Evolutionary conservation across 2,329 filamentous ascomycete genomes (phyloP).

Genomic region (Fusarium sp.): DNA sequence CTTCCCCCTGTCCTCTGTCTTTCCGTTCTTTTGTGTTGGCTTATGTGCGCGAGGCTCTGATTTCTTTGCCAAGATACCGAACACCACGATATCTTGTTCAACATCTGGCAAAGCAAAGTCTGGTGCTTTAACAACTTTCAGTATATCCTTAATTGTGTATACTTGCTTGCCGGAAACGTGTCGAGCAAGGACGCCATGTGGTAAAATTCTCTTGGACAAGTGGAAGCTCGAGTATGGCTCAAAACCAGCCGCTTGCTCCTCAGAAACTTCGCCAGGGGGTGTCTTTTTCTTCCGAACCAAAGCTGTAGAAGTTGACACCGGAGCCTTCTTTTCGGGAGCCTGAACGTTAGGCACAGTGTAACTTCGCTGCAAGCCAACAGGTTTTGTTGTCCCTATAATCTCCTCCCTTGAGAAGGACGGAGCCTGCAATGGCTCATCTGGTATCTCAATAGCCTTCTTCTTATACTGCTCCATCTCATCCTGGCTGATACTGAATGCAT

Average conservation of each 20-base stretch:
- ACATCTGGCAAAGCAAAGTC: constrained; percentile 82
- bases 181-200: constrained; percentile 80
- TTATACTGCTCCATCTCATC: constrained; percentile 69
- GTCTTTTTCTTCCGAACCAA: constrained; percentile 24
- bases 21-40: constrained; percentile 53
- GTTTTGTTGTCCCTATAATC: constrained; percentile 53
- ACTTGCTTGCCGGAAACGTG: constrained; percentile 80
- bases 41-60: constrained; percentile 76
- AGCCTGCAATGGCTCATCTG: constrained; percentile 56
- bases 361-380: constrained; percentile 51
- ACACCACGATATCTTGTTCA: constrained; percentile 88
- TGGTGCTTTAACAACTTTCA: constrained; percentile 82
- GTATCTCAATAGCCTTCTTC: constrained; percentile 62
- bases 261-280: constrained; percentile 29
- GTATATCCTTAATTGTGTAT: constrained; percentile 79
- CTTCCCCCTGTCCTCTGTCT: constrained; percentile 72
- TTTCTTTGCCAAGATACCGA: constrained; percentile 88
- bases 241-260: constrained; percentile 60
- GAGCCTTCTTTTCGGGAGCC: constrained; percentile 30
- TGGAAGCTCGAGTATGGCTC: constrained; percentile 89
- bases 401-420: constrained; percentile 71
- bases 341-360: constrained; percentile 51
- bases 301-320: constrained; percentile 13
- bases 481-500: constrained; percentile 64
- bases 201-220: constrained; percentile 81